A percentile compares a stretch with the other conserved stretches of the same genome.
Evolutionary conservation across 495 filamentous ascomycete genomes (phyloP).

Genomic region (Monascus purpureus): DNA sequence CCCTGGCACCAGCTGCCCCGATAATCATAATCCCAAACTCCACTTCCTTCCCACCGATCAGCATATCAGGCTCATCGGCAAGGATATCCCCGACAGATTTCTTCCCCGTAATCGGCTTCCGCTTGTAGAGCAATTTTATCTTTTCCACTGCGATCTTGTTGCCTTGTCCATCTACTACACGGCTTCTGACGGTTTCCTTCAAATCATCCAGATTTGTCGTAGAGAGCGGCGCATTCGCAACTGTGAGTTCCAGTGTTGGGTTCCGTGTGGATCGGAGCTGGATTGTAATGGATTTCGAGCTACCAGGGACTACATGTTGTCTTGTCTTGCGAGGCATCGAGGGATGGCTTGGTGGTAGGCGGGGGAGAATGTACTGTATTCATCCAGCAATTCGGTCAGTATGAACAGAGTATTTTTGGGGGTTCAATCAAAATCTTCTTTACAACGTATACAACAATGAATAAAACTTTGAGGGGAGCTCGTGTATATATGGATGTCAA

Average conservation of each 20-base stretch:
- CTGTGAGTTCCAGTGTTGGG: conserved; percentile 44
- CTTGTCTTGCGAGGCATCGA: conserved; percentile 35
- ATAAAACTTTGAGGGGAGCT: too few relatives aligned
- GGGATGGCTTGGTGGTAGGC: conserved; percentile 32
- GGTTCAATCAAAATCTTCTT: too few relatives aligned
- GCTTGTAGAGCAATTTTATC: conserved; percentile 68
- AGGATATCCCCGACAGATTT: conserved; percentile 39
- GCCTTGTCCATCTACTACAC: conserved; percentile 22
- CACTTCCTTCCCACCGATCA: conserved; percentile 29
- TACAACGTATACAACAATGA: too few relatives aligned
- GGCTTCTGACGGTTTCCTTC: conserved; percentile 44
- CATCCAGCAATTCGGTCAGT: too few relatives aligned
- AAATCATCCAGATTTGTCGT: conserved; percentile 60
- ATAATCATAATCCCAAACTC: conserved; percentile 85
- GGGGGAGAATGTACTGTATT: conserved; percentile 32
- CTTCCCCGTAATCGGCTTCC: conserved; percentile 64
- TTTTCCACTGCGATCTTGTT: conserved; percentile 40
- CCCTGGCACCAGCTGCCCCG: conserved; percentile 33
- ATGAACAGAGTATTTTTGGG: too few relatives aligned
- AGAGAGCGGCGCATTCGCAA: conserved; percentile 42
- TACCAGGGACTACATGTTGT: conserved; percentile 25
- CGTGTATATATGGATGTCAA: too few relatives aligned
- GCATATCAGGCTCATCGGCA: conserved; percentile 23
- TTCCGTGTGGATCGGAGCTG: conserved; percentile 64
- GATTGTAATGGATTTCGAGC: conserved; percentile 39